These are phyloP conservation scores for Lentinula detonsa DNA, from an alignment of 768 basidiomycete species.

Conservation along the genomic window DNA sequence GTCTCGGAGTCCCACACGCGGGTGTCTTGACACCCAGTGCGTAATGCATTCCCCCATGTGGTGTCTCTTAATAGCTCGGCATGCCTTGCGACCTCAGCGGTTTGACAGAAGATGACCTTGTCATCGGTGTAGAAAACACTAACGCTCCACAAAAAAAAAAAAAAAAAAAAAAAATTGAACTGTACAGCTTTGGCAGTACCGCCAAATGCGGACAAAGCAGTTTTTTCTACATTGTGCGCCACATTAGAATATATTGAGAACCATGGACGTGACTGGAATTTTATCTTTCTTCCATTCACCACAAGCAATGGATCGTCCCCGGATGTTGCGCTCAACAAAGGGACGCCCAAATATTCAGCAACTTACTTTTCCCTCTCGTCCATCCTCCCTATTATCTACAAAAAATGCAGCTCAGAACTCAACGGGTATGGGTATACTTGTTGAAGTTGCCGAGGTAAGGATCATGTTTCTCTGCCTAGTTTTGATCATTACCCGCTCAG, in stretches of 20 bases:
- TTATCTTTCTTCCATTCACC: not conserved
- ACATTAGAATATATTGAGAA: not conserved
- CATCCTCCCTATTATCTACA: not conserved
- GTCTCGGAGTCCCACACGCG: too few species aligned
- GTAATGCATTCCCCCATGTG: too few species aligned
- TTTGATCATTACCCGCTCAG: too few species aligned
- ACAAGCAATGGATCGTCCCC: not conserved
- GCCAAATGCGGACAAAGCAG: not conserved
- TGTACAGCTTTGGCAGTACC: not conserved
- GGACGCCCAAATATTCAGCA: not conserved
- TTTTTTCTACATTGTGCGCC: not conserved
- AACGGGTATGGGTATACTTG: too few species aligned
- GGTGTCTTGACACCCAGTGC: too few species aligned
- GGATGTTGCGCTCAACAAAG: not conserved
- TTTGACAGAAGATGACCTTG: too few species aligned
- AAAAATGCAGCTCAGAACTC: not conserved
- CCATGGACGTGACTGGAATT: not conserved
- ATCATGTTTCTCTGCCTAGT: not conserved
- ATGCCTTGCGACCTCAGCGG: too few species aligned
- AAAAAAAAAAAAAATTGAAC: too few species aligned
- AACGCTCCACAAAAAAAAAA: too few species aligned
- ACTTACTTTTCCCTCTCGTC: not conserved
- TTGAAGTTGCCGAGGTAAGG: not conserved
- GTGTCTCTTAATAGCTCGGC: too few species aligned
- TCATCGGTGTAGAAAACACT: too few species aligned